Percentiles rank a stretch among this genome's conserved stretches.
These are phyloP conservation scores for Cladobotryum mycophilum DNA, from an alignment of 2,329 filamentous ascomycete genomes.

Conservation along the genomic window DNA sequence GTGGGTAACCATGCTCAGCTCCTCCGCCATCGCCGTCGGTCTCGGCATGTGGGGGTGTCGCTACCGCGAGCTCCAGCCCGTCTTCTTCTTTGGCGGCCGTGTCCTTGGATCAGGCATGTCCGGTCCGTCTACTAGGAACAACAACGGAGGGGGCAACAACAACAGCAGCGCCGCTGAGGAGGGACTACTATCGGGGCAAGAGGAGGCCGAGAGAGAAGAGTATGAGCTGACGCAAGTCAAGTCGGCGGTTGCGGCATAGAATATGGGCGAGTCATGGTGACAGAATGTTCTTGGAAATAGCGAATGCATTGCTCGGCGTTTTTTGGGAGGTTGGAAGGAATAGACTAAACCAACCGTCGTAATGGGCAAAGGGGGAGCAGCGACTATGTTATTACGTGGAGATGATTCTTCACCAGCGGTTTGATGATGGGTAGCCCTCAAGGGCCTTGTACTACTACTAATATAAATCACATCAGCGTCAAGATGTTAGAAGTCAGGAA, in stretches of 20 bases:
- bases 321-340: background rate
- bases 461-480: background rate
- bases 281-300: background rate
- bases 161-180: constrained; percentile 17
- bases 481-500: background rate
- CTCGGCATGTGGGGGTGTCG: constrained; percentile 87
- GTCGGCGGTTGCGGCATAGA: constrained; percentile 7
- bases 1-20: constrained; percentile 61
- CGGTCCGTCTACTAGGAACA: constrained; percentile 17
- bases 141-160: constrained; percentile 3
- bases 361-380: background rate
- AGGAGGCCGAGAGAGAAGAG: constrained; percentile 42
- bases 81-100: constrained; percentile 67
- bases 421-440: background rate
- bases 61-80: constrained; percentile 82
- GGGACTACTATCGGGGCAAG: constrained; percentile 18
- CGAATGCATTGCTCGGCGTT: constrained; percentile 10
- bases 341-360: background rate
- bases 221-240: constrained; percentile 62
- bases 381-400: too few relatives aligned
- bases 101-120: constrained; percentile 25
- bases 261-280: background rate
- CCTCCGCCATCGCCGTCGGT: constrained; percentile 41
- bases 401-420: background rate
- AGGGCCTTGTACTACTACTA: background rate